Conservation (phyloP, 441 rosid species). For the Erysimum cheiri region DNA sequence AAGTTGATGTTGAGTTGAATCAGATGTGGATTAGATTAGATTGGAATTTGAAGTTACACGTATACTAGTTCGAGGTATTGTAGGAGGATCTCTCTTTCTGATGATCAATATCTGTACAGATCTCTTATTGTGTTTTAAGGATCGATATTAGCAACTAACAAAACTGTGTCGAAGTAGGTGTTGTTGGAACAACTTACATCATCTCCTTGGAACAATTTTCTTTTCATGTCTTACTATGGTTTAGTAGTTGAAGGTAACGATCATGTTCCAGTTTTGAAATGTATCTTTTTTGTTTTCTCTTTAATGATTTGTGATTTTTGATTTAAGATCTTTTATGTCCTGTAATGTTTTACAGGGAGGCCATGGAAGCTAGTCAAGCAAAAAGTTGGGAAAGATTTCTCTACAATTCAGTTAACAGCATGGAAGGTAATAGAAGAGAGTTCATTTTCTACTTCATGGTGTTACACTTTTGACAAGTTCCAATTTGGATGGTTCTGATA, state of each 20-base stretch:
- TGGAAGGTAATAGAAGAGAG: constrained; percentile 69
- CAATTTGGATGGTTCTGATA: constrained; percentile 12
- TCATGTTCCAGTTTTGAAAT: constrained; percentile 1
- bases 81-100: not conserved
- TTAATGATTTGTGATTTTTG: not conserved
- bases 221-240: constrained; percentile 87
- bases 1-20: constrained; percentile 1
- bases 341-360: constrained; percentile 59
- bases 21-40: not conserved
- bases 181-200: constrained; percentile 79
- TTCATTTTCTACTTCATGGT: not conserved
- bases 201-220: constrained; percentile 90
- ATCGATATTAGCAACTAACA: not conserved
- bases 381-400: constrained; percentile 69
- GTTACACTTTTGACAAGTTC: constrained; percentile 2
- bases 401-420: constrained; percentile 74
- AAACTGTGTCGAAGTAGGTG: constrained; percentile 53
- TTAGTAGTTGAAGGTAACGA: constrained; percentile 82
- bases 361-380: constrained; percentile 69
- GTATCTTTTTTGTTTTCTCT: not conserved
- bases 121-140: not conserved
- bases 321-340: not conserved
- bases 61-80: not conserved
- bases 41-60: not conserved
- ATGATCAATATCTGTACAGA: not conserved